Evolutionary conservation across 1,284 basidiomycete genomes (phyloP).

Genomic region (Trichosporon asahii): DNA sequence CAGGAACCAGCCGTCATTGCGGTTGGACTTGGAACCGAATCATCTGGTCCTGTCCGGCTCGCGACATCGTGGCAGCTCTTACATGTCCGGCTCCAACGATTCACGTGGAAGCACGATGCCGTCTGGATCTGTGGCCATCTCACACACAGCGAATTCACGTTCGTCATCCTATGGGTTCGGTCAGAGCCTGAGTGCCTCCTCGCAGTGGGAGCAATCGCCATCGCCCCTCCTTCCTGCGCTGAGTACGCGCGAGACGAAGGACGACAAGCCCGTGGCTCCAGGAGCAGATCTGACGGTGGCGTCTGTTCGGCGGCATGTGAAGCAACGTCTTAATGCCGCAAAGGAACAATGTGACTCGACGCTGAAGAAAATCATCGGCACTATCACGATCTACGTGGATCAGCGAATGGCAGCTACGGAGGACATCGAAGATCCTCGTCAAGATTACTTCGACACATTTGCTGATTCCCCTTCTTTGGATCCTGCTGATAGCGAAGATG

Average conservation of each 20-base stretch:
- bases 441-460: constrained; percentile 49
- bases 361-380: constrained; percentile 83
- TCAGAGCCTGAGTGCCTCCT: constrained; percentile 29
- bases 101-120: background rate
- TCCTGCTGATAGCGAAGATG: constrained; percentile 42
- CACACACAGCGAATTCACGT: constrained; percentile 17
- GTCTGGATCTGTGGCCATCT: background rate
- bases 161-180: constrained; percentile 37
- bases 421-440: constrained; percentile 27
- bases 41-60: constrained; percentile 20
- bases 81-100: constrained; percentile 7
- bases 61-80: background rate
- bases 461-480: constrained; percentile 41
- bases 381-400: constrained; percentile 91
- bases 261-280: constrained; percentile 34
- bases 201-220: constrained; percentile 48
- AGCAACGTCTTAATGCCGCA: constrained; percentile 83
- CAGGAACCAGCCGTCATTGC: constrained; percentile 46
- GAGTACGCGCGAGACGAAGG: constrained; percentile 8
- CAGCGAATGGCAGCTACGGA: constrained; percentile 56
- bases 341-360: constrained; percentile 96
- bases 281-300: constrained; percentile 52
- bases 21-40: constrained; percentile 47
- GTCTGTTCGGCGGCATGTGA: constrained; percentile 89
- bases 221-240: constrained; percentile 30